Evolutionary conservation across 305 asterid genomes (phyloP).

Genomic region (Solanum hybrid): DNA sequence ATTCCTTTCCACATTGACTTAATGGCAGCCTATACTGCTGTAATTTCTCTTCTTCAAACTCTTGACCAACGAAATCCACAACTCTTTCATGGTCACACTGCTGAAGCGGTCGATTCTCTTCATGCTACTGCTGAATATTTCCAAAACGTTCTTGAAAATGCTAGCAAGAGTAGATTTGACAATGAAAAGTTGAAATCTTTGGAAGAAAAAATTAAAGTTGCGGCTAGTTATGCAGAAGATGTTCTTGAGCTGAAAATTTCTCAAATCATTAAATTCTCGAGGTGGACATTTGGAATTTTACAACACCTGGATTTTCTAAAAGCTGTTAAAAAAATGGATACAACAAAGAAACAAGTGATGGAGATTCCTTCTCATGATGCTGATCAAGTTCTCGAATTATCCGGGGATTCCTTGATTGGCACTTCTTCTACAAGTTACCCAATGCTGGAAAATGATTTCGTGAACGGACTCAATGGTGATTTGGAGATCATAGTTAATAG

Average conservation of each 20-base stretch:
- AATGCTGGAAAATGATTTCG: not conserved
- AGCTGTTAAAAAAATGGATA: not conserved
- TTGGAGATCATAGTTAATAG: not conserved
- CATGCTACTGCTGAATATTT: too few species aligned
- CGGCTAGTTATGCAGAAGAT: not conserved
- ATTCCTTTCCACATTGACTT: too few species aligned
- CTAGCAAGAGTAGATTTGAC: not conserved
- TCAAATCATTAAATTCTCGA: not conserved
- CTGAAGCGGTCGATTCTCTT: too few species aligned
- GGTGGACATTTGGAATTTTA: not conserved
- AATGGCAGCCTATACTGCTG: too few species aligned
- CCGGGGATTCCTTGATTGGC: not conserved
- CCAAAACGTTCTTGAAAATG: not conserved
- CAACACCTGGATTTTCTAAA: not conserved
- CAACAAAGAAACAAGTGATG: not conserved
- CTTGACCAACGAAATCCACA: too few species aligned
- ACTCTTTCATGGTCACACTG: too few species aligned
- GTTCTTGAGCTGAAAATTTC: not conserved
- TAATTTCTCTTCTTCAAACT: too few species aligned
- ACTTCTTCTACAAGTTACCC: not conserved
- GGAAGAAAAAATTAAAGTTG: not conserved
- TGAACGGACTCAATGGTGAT: not conserved
- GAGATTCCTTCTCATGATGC: not conserved
- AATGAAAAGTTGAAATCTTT: not conserved
- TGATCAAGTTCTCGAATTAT: not conserved